Evolutionary conservation across 164 flowering plant species (phyloP), one percentile per base, ranked within the genome.

Genomic region (Saururus chinensis): DNA sequence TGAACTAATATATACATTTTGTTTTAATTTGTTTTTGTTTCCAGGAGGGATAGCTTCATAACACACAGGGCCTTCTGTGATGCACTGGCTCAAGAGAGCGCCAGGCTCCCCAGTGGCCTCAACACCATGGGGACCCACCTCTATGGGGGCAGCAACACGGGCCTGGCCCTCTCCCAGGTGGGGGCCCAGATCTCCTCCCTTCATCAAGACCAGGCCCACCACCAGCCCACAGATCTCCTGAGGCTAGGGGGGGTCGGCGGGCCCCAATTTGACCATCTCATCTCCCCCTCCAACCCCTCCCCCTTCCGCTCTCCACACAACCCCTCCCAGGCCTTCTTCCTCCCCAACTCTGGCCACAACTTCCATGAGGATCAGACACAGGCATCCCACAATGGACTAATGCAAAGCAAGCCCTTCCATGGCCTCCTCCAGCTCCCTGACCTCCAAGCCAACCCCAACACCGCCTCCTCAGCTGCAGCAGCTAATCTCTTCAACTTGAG

Each of bases 61-160:
- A 90, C 97, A 4, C 97, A 90, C 60, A 74, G 97, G 59, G 97
- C 97, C 30, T 90, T 90, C 69, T 90, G 97, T 66, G 97, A 90
- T 64, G 95, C 97, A 40, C 73, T 90, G 64, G 91, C 92, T 53
- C 92, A 90, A 65, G 97, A 90, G 67, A 86, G 82, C 61, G 91
- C 86, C 17, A 77, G 90, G 66, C 79, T 83, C 52, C 86, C 90
- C 0, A 57, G 80, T 5, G 76, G 71, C 63, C 62, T 87, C 20
- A 80, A 35, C 77, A 60, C 81, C 62, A 76, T 85, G 40, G 86
- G 84, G 0, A 77, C 77, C 64, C 88, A 85, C 61, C 45, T 84
- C 9, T 84, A 73, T 64, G 74, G 56, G 45, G 74, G 56, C 56
- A 71, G 59, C 75, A 69, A 62, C 71, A 76, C 82, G 79, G 74